Percentiles rank a stretch among this genome's conserved stretches.
These are phyloP conservation scores for Rhodosorus marinus DNA, from an alignment of 23 red algal species.

Conservation along the genomic window DNA sequence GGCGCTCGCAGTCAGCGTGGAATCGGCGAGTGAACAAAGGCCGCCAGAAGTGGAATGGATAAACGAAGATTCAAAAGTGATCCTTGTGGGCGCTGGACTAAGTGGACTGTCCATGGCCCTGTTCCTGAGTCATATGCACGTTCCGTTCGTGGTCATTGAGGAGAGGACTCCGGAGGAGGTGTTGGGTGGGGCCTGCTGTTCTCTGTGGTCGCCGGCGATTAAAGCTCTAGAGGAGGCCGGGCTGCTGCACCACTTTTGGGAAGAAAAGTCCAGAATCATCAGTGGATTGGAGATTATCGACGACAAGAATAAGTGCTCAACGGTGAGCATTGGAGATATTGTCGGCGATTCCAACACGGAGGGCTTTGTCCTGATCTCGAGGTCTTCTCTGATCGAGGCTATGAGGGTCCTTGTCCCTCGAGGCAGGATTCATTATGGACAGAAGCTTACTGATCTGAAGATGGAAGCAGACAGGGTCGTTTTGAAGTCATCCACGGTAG, in stretches of 20 bases:
- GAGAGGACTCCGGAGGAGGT: slow-evolving; percentile 1
- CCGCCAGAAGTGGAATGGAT: not conserved
- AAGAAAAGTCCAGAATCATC: slow-evolving; percentile 13
- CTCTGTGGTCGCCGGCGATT: slow-evolving; percentile 38
- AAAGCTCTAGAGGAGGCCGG: slow-evolving; percentile 7
- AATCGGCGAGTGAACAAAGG: not conserved
- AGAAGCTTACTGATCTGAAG: too few relatives aligned
- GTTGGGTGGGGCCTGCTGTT: slow-evolving; percentile 18
- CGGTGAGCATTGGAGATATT: too few relatives aligned
- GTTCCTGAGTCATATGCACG: slow-evolving; percentile 3
- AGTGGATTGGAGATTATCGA: too few relatives aligned
- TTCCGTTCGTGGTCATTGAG: slow-evolving; percentile 21
- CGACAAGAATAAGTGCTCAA: too few relatives aligned
- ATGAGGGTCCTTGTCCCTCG: too few relatives aligned
- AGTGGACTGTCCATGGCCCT: slow-evolving; percentile 19
- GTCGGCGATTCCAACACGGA: too few relatives aligned
- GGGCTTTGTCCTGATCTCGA: too few relatives aligned
- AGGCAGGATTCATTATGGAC: too few relatives aligned
- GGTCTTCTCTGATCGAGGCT: too few relatives aligned
- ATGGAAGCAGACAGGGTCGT: too few relatives aligned
- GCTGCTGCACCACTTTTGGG: slow-evolving; percentile 5
- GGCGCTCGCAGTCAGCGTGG: not conserved
- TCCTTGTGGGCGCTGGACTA: slow-evolving; percentile 32
- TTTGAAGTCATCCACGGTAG: too few relatives aligned
- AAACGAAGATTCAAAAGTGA: slow-evolving; percentile 2